Base-by-base conservation (phyloP, 495 filamentous ascomycete genomes). In the Penicillium flavigenum region DNA sequence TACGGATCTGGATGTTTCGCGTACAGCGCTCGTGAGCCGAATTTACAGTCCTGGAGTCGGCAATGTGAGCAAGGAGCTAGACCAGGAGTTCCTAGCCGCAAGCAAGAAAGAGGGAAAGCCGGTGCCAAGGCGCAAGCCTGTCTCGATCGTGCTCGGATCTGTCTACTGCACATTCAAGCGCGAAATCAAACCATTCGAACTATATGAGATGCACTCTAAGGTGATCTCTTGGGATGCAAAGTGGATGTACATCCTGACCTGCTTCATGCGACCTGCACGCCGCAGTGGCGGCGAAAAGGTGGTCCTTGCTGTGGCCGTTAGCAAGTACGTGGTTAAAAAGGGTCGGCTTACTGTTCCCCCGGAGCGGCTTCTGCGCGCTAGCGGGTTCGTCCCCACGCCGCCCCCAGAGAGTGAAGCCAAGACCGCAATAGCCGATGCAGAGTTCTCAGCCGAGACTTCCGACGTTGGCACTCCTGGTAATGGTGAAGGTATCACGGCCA, bases 251-350 rank as follows among this genome's bases (percentile, higher is more conserved):
- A 71, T 90, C 9, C 72, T 92, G 10, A 85, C 77, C 11, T 86
- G 88, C 65, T 88, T 94, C 54, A 83, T 96, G 27, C 75, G 80
- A 62, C 70, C 76, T 43, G 77, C 73, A 4, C 71, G 64, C 17
- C 65, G 61, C 14, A 68, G 67, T 32, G 76, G 72, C n/a, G 73
- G 62, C 51, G 74, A 76, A 60, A 80, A 84, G 59, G 75, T 75
- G 22, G 78, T 97, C 34, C 84, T 88, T 59, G 92, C 92, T 1
- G 87, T 85, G 3, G 87, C 83, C 5, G 62, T 97, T 14, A 87
- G 84, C 62, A 93, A 95, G 76, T 97, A 95, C 66, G 92, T 96
- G 2, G 87, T 91, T 64, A 97, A 97, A 76, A 83, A 89, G 64
- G 92, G 92, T 0, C 77, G 94, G 17, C 73, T 92, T 60, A 98